These are phyloP conservation scores for Excoecaria agallocha DNA, from an alignment of 345 rosid genomes.

Conservation along the genomic window DNA sequence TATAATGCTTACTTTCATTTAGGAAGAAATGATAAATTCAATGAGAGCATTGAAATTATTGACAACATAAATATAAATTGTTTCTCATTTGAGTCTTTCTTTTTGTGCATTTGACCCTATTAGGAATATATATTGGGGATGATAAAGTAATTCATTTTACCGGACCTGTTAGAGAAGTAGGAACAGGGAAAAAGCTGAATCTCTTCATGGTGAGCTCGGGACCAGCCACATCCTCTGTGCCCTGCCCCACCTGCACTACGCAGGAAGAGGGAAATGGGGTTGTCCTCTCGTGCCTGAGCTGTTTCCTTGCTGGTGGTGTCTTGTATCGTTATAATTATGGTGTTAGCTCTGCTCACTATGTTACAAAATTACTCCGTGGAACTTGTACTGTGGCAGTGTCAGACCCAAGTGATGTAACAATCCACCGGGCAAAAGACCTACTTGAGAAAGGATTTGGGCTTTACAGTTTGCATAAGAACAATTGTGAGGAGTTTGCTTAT, in stretches of 20 bases:
- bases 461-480: slow-evolving; percentile 75
- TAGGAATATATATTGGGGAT: slow-evolving; percentile 85
- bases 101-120: neutral
- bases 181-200: slow-evolving; percentile 78
- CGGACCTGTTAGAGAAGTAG: slow-evolving; percentile 85
- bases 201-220: slow-evolving; percentile 67
- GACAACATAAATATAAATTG: neutral
- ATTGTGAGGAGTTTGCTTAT: slow-evolving; percentile 76
- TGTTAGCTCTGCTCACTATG: slow-evolving; percentile 67
- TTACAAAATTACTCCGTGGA: slow-evolving; percentile 84
- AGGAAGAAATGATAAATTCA: neutral
- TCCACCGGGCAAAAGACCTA: slow-evolving; percentile 69
- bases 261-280: slow-evolving; percentile 64
- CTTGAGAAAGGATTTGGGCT: slow-evolving; percentile 86
- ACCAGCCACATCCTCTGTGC: slow-evolving; percentile 45
- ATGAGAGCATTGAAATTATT: neutral
- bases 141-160: slow-evolving; percentile 85
- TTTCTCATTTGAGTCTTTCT: neutral
- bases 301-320: slow-evolving; percentile 84
- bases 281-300: slow-evolving; percentile 69
- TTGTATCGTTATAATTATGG: slow-evolving; percentile 75
- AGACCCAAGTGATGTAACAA: slow-evolving; percentile 45
- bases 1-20: neutral
- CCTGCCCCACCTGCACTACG: slow-evolving; percentile 63
- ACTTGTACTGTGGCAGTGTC: slow-evolving; percentile 81